Evolutionary conservation across 495 filamentous ascomycete species (phyloP).

Genomic region (Aspergillus sclerotioniger): DNA sequence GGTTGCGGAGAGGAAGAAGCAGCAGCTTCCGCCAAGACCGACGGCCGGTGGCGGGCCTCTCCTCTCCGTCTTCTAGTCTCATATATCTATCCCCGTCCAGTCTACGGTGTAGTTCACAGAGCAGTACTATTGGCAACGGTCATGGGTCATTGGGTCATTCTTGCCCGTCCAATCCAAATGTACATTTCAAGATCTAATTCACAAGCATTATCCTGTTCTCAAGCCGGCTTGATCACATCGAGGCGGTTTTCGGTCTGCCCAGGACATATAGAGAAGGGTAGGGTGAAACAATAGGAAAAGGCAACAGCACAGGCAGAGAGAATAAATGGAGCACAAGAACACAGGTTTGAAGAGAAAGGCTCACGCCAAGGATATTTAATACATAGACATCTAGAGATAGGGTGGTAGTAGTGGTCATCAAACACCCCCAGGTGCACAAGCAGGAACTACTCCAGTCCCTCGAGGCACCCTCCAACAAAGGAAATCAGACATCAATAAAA

Average conservation of each 20-base stretch:
- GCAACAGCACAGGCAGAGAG: constrained; percentile 14
- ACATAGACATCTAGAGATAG: constrained; percentile 13
- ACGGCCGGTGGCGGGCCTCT: neutral
- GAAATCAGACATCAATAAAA: constrained; percentile 20
- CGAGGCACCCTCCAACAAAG: constrained; percentile 25
- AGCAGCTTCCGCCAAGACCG: neutral
- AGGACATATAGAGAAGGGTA: constrained; percentile 14
- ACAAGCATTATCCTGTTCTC: constrained; percentile 26
- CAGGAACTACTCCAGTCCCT: constrained; percentile 14
- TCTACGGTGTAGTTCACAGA: too few relatives aligned
- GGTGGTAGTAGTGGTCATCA: constrained; percentile 12
- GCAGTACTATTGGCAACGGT: too few relatives aligned
- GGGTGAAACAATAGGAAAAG: constrained; percentile 10
- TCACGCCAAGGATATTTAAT: constrained; percentile 21
- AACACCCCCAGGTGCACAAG: constrained; percentile 21
- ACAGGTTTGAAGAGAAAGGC: constrained; percentile 11
- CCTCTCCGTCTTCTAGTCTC: neutral
- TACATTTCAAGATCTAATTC: constrained; percentile 23
- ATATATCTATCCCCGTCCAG: too few relatives aligned
- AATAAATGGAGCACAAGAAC: constrained; percentile 2
- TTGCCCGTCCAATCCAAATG: constrained; percentile 14
- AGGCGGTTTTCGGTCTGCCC: constrained; percentile 15
- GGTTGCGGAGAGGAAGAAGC: neutral
- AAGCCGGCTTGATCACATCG: constrained; percentile 30
- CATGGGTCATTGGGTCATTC: neutral